Percentiles rank a stretch among this genome's conserved stretches.
Conservation (phyloP, 768 basidiomycete genomes). For the Termitomyces sp. region DNA sequence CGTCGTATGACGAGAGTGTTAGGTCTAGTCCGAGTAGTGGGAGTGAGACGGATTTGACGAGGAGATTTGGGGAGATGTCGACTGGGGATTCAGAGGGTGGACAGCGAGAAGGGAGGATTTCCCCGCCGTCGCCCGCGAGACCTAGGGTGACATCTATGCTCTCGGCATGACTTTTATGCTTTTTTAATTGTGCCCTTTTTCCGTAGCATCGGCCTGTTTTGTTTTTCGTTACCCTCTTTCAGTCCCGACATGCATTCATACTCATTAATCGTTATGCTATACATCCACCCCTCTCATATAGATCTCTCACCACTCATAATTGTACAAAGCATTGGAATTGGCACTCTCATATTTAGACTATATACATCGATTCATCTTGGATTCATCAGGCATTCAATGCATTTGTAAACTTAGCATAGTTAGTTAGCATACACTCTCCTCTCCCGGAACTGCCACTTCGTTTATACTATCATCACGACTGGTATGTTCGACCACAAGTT, state of each 20-base stretch:
- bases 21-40: constrained; percentile 14
- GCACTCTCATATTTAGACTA: neutral
- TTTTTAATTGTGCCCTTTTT: neutral
- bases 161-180: neutral
- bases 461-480: neutral
- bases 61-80: constrained; percentile 15
- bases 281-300: neutral
- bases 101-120: neutral
- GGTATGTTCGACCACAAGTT: no score
- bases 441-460: neutral
- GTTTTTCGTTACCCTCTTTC: neutral
- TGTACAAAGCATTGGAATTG: neutral
- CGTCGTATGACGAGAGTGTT: constrained; percentile 80
- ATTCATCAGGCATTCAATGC: neutral
- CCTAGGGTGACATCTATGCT: neutral
- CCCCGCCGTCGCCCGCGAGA: neutral
- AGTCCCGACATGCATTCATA: neutral
- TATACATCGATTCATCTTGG: neutral
- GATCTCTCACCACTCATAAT: neutral
- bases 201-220: neutral
- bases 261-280: neutral
- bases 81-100: neutral
- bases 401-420: neutral
- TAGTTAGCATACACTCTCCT: neutral
- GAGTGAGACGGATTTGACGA: constrained; percentile 22